A percentile compares a stretch with the other conserved stretches of the same genome.
Evolutionary conservation across 306 rosid species (phyloP).

Genomic region (Trifolium subterraneum): DNA sequence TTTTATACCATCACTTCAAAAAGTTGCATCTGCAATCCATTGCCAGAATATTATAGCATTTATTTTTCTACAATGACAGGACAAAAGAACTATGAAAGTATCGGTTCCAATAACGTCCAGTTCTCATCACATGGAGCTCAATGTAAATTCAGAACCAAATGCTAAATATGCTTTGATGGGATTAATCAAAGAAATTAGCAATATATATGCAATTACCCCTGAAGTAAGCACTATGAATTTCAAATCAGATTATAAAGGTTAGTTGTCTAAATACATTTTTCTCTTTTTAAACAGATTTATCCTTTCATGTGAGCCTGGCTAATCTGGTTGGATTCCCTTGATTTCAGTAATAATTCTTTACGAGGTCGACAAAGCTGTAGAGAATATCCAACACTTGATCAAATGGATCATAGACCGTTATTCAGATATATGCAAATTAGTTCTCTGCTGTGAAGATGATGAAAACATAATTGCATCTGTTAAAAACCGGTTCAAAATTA

Average conservation of each 20-base stretch:
- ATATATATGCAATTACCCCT: conserved; percentile 58
- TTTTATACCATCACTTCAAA: neutral
- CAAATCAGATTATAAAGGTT: conserved; percentile 76
- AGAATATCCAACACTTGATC: conserved; percentile 76
- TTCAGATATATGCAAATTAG: conserved; percentile 68
- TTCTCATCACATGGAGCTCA: conserved; percentile 78
- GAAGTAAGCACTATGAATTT: conserved; percentile 65
- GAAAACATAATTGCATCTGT: conserved; percentile 59
- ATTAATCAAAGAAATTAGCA: conserved; percentile 74
- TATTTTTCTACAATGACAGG: conserved; percentile 56
- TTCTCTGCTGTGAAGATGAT: conserved; percentile 81
- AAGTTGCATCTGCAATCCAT: conserved; percentile 6
- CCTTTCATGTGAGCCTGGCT: conserved; percentile 36
- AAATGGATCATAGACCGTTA: conserved; percentile 90
- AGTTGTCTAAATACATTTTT: conserved; percentile 24
- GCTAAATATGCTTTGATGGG: conserved; percentile 86
- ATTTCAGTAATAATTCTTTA: conserved; percentile 74
- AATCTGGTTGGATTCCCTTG: conserved; percentile 36
- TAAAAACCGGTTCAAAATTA: conserved; percentile 60
- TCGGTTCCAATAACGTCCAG: conserved; percentile 75
- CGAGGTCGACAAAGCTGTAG: conserved; percentile 71
- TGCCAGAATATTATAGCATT: conserved; percentile 28
- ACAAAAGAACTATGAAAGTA: conserved; percentile 63
- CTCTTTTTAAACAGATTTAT: conserved; percentile 5
- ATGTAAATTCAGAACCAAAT: conserved; percentile 67